phyloP scores from a whole-genome alignment of 148 eudicot species.

The Fagopyrum tataricum region DNA sequence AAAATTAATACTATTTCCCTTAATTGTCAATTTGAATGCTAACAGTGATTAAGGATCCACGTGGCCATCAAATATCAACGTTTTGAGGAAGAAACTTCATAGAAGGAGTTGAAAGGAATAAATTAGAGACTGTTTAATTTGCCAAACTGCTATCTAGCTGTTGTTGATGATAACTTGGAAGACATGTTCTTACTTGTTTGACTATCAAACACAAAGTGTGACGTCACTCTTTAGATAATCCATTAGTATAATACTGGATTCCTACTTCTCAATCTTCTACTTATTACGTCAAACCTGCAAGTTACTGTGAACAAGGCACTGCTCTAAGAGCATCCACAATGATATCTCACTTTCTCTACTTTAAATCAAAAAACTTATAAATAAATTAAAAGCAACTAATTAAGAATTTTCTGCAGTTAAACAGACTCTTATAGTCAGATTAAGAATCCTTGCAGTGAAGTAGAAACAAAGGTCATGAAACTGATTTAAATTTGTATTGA shows the following conservation, averaged over 20 bases:
- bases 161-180: neutral
- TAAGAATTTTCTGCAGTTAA: too few relatives aligned
- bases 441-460: too few relatives aligned
- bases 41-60: neutral
- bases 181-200: conserved; percentile 6
- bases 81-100: neutral
- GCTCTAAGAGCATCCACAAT: too few relatives aligned
- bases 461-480: too few relatives aligned
- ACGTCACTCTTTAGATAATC: neutral
- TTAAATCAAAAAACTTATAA: too few relatives aligned
- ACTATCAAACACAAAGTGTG: neutral
- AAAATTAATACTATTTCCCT: neutral
- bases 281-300: neutral
- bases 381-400: too few relatives aligned
- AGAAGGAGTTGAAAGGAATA: neutral
- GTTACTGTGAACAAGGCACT: neutral
- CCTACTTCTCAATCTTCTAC: neutral
- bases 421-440: too few relatives aligned
- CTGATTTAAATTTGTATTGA: too few relatives aligned
- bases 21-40: neutral
- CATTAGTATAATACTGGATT: neutral
- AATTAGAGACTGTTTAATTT: neutral
- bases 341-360: too few relatives aligned
- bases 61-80: neutral
- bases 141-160: neutral